These are phyloP conservation scores for Bisporella sp. DNA, from an alignment of 2,329 filamentous ascomycete species.

Conservation along the genomic window DNA sequence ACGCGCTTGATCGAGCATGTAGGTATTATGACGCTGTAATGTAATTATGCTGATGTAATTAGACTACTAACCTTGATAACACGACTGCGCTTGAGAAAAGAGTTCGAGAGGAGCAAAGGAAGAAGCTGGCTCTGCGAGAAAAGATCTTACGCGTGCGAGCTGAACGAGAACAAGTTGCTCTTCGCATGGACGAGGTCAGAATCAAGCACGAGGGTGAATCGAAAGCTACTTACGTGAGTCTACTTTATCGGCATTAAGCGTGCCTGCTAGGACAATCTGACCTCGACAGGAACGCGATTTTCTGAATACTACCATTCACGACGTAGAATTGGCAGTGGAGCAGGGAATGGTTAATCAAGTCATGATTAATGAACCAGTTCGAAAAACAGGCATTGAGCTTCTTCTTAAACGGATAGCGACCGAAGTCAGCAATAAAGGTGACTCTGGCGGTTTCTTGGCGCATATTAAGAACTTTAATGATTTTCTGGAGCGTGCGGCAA, in stretches of 20 bases:
- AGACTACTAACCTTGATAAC: slow-evolving; percentile 53
- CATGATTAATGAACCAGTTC: slow-evolving; percentile 39
- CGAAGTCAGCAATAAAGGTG: slow-evolving; percentile 43
- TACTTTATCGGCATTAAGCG: background rate
- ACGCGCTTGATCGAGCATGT: slow-evolving; percentile 52
- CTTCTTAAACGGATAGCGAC: slow-evolving; percentile 47
- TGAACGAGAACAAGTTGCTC: slow-evolving; percentile 54
- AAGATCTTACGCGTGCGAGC: slow-evolving; percentile 52
- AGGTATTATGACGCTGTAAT: slow-evolving; percentile 23
- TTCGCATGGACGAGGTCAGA: slow-evolving; percentile 57
- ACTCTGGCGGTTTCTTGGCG: slow-evolving; percentile 44
- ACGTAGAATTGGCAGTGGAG: slow-evolving; percentile 51
- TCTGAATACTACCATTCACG: slow-evolving; percentile 52
- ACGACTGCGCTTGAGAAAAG: slow-evolving; percentile 50
- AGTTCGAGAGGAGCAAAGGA: slow-evolving; percentile 48
- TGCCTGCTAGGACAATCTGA: slow-evolving; percentile 3
- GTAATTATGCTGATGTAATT: slow-evolving; percentile 7
- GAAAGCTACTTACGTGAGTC: slow-evolving; percentile 42
- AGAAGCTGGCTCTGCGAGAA: slow-evolving; percentile 48
- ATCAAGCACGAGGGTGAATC: slow-evolving; percentile 50
- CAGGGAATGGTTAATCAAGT: slow-evolving; percentile 43
- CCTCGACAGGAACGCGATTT: slow-evolving; percentile 34
- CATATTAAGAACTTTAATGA: slow-evolving; percentile 56
- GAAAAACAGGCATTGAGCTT: slow-evolving; percentile 51
- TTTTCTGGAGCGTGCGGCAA: slow-evolving; percentile 54